Conservation (phyloP, 2,329 filamentous ascomycete genomes). For the Colletotrichum gloeosporioides region DNA sequence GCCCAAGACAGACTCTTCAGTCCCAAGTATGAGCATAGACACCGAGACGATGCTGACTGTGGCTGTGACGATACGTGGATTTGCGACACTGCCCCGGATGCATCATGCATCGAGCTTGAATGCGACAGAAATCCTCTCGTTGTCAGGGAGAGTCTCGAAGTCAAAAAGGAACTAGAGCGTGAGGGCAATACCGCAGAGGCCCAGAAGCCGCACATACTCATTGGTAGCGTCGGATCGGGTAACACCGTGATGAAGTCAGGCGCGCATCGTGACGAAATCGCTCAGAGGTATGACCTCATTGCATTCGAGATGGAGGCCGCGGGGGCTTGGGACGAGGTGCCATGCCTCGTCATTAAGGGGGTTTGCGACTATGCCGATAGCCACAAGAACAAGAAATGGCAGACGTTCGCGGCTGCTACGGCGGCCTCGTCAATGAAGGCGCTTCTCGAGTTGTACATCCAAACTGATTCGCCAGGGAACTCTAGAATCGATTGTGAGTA, state of each 20-base stretch:
- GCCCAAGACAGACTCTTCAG: constrained; percentile 32
- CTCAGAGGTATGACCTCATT: constrained; percentile 27
- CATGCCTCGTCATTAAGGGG: constrained; percentile 43
- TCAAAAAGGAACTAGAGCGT: constrained; percentile 4
- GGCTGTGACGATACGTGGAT: constrained; percentile 4
- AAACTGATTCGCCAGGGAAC: neutral
- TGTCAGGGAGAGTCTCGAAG: neutral
- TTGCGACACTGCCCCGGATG: constrained; percentile 26
- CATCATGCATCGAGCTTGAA: constrained; percentile 31
- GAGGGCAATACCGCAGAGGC: neutral
- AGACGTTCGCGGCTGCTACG: constrained; percentile 39
- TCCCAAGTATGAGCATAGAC: constrained; percentile 32
- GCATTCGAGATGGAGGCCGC: constrained; percentile 41
- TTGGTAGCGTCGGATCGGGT: constrained; percentile 37
- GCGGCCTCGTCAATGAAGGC: constrained; percentile 37
- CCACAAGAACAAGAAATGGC: constrained; percentile 42
- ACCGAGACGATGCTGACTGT: constrained; percentile 20
- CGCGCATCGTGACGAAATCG: constrained; percentile 37
- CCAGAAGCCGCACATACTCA: neutral
- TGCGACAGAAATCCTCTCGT: constrained; percentile 29
- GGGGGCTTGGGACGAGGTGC: constrained; percentile 34
- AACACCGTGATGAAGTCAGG: constrained; percentile 46
- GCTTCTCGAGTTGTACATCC: constrained; percentile 16
- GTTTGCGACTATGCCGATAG: constrained; percentile 45
- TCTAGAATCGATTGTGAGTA: neutral